A percentile compares a stretch with the other conserved stretches of the same genome.
phyloP scores from a whole-genome alignment of 768 basidiomycete genomes.

The Amanita rubescens region DNA sequence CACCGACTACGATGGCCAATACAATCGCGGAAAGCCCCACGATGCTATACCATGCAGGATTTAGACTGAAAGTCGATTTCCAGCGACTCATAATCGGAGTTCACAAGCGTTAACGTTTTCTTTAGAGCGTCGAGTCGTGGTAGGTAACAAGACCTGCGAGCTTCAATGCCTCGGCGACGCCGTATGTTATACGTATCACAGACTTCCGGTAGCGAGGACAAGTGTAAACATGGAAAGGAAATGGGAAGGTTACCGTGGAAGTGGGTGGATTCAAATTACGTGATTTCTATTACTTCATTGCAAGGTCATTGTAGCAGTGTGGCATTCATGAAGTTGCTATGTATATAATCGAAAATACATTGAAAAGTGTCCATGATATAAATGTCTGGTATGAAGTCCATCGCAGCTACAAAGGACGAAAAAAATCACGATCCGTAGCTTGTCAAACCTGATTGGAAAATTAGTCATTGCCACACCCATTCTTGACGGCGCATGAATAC shows the following conservation, averaged over 20 bases:
- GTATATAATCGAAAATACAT: neutral
- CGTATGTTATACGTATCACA: neutral
- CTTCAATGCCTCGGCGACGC: neutral
- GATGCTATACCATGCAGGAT: constrained; percentile 47
- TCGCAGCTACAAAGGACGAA: neutral
- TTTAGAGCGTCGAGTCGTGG: too few relatives aligned
- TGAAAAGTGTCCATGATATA: neutral
- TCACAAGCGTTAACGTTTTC: neutral
- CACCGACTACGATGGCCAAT: constrained; percentile 35
- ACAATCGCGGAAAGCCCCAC: constrained; percentile 29
- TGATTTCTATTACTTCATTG: neutral
- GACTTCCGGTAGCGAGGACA: neutral
- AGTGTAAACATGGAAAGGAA: neutral
- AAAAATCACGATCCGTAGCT: neutral
- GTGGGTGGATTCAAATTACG: neutral
- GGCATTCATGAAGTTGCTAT: too few relatives aligned
- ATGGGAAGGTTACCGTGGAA: neutral
- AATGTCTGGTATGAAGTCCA: neutral
- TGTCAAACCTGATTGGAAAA: constrained; percentile 11
- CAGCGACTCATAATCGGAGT: constrained; percentile 14
- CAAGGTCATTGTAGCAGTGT: neutral
- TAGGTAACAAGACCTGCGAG: neutral
- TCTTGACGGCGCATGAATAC: constrained; percentile 6
- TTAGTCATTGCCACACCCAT: neutral
- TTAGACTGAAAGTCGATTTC: constrained; percentile 23